A percentile compares a stretch with the other conserved stretches of the same genome.
These are phyloP conservation scores for Priceomyces haplophilus DNA, from an alignment of 805 yeast genomes.

Conservation along the genomic window DNA sequence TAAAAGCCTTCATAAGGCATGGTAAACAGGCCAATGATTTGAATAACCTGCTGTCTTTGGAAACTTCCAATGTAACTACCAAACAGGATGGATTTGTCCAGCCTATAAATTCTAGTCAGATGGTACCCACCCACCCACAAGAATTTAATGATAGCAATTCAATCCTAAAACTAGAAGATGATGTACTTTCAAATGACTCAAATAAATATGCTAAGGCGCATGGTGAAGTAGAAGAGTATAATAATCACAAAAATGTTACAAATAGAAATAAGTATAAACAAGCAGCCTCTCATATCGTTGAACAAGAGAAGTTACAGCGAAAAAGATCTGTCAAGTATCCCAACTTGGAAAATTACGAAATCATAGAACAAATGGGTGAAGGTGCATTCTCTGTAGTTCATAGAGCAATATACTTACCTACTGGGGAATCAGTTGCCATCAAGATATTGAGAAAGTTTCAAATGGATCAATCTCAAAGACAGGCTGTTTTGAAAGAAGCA, in stretches of 20 bases:
- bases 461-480: slow-evolving; percentile 58
- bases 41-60: slow-evolving; percentile 9
- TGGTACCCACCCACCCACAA: not conserved
- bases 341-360: slow-evolving; percentile 39
- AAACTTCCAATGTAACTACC: not conserved
- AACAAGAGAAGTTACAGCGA: slow-evolving; percentile 29
- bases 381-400: slow-evolving; percentile 81
- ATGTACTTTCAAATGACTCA: not conserved
- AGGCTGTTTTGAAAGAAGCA: slow-evolving; percentile 77
- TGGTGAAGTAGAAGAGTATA: not conserved
- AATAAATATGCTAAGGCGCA: not conserved
- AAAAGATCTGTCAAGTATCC: slow-evolving; percentile 29
- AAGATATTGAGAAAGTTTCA: slow-evolving; percentile 67
- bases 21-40: slow-evolving; percentile 55
- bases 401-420: slow-evolving; percentile 46
- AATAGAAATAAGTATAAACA: slow-evolving; percentile 14
- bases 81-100: not conserved
- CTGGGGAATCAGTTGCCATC: slow-evolving; percentile 47
- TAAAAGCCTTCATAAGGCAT: slow-evolving; percentile 60
- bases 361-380: slow-evolving; percentile 62
- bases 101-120: not conserved
- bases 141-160: not conserved
- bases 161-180: not conserved
- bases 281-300: slow-evolving; percentile 34
- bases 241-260: not conserved